These are phyloP conservation scores for Strigomonas culicis DNA, from an alignment of 208 protist species.

Conservation along the genomic window DNA sequence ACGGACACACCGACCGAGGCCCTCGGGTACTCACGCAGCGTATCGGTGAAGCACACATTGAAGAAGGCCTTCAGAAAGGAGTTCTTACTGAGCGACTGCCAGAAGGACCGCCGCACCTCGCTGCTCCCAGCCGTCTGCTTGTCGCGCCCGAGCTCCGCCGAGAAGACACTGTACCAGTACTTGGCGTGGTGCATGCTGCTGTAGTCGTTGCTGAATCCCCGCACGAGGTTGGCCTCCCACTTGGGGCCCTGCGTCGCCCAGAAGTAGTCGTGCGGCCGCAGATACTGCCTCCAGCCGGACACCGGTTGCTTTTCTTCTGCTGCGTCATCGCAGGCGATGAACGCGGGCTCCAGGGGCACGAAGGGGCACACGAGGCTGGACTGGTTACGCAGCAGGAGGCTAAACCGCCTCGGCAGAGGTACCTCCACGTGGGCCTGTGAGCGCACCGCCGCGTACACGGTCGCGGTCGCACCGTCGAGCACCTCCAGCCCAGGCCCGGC, in stretches of 20 bases:
- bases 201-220: slow-evolving; percentile 54
- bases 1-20: slow-evolving; percentile 63
- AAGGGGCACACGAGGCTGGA: slow-evolving; percentile 30
- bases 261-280: slow-evolving; percentile 35
- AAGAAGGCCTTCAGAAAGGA: slow-evolving; percentile 31
- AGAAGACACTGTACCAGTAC: slow-evolving; percentile 50
- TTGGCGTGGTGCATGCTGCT: slow-evolving; percentile 41
- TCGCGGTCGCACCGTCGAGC: not conserved
- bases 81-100: not conserved
- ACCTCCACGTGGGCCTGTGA: slow-evolving; percentile 37
- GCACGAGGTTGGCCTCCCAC: slow-evolving; percentile 44
- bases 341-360: not conserved
- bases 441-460: not conserved
- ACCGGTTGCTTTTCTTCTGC: not conserved
- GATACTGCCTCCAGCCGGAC: not conserved
- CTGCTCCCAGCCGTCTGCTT: not conserved
- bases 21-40: slow-evolving; percentile 27
- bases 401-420: slow-evolving; percentile 22
- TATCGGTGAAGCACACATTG: slow-evolving; percentile 58
- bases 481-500: slow-evolving; percentile 37
- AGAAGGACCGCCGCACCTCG: not conserved
- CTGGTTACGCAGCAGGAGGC: slow-evolving; percentile 42
- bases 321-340: not conserved
- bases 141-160: slow-evolving; percentile 31
- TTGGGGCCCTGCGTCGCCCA: slow-evolving; percentile 67